Evolutionary conservation across 352 stramenopile species (phyloP), one percentile per base, ranked within the genome.

Genomic region (Pythium aquatile): DNA sequence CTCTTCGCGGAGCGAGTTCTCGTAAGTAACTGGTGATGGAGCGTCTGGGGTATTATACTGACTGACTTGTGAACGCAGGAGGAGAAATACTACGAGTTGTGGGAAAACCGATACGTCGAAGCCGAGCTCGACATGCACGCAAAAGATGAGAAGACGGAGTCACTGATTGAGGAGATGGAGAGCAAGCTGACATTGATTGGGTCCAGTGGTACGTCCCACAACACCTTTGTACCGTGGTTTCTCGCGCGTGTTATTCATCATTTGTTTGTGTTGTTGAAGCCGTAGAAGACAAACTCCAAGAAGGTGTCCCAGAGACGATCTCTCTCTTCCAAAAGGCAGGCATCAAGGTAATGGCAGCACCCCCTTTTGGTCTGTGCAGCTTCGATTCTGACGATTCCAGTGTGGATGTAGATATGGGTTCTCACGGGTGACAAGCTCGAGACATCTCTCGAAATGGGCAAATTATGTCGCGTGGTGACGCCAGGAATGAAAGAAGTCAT

Each of bases 381-480:
- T 6, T 58, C 29, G 35, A 53, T 66, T 55, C 55, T 54, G 11
- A 65, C 46, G 24, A 37, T 13, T 35, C 11, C 14, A 28, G 2
- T 32, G 58, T 62, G 24, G 13, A 54, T 16, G 17, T 57, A 93
- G 79, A 91, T 98, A 16, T 98, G 93, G 90, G 92, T 98, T 3
- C 76, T 98, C 20, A 98, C 94, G 1, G 93, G 93, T 0, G 98
- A 99, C 73, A 99, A 99, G 66, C 81, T 97, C n/a, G 98, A 99
- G 72, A 99, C 97, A 5, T 98, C 98, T 5, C 91, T 99, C 35
- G 97, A 99, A 76, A 99, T 99, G 75, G 97, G 94, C 30, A 98
- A 95, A 51, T 75, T 95, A 2, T 97, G 87, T 61, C 78, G 83
- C 20, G 80, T 98, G 10, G 75, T 98, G 28, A 91, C 80, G 0